These are phyloP conservation scores for Podospora sp. DNA, from an alignment of 495 filamentous ascomycete genomes.

Conservation along the genomic window DNA sequence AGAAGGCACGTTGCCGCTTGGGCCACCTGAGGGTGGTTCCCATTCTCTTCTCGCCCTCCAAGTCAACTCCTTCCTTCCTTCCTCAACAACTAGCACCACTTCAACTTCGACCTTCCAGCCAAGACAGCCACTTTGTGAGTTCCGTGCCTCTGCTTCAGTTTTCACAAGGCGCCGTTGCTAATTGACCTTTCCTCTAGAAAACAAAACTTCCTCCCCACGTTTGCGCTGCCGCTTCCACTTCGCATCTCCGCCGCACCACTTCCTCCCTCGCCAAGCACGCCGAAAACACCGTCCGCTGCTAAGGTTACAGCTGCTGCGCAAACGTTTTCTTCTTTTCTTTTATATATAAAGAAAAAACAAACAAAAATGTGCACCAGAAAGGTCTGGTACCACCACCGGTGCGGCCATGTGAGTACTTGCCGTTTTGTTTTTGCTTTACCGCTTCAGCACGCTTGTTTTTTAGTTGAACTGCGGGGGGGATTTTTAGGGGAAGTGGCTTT, in stretches of 20 bases:
- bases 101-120: not conserved
- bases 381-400: slow-evolving; percentile 36
- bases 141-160: not conserved
- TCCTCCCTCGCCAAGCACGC: not conserved
- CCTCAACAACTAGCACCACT: too few relatives aligned
- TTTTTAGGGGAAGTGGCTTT: too few relatives aligned
- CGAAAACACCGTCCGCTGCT: not conserved
- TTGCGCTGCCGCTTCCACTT: not conserved
- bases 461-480: too few relatives aligned
- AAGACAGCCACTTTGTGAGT: not conserved
- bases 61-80: too few relatives aligned
- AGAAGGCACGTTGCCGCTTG: not conserved
- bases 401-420: slow-evolving; percentile 26
- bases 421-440: too few relatives aligned
- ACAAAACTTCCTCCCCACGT: not conserved
- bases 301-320: too few relatives aligned
- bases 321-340: not conserved
- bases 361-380: slow-evolving; percentile 33
- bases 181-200: not conserved
- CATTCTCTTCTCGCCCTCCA: too few relatives aligned
- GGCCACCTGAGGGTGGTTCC: not conserved
- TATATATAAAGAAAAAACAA: not conserved
- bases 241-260: not conserved
- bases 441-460: too few relatives aligned
- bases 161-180: not conserved